Percentiles rank a stretch among this genome's conserved stretches.
Evolutionary conservation across 1,284 basidiomycete genomes (phyloP).

Genomic region (Hemileia vastatrix): DNA sequence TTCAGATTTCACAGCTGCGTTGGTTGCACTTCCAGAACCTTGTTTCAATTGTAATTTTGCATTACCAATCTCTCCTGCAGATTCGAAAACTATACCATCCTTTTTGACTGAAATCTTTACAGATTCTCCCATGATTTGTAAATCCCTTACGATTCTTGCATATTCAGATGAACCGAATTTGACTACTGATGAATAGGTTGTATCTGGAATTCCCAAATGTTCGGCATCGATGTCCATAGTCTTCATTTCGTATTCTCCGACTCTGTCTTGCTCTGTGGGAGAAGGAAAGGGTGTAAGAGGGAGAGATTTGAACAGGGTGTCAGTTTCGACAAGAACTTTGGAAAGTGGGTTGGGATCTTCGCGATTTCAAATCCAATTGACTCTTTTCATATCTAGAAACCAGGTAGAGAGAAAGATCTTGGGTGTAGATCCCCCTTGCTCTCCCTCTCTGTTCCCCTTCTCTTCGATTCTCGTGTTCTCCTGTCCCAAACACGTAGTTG

Average conservation of each 20-base stretch:
- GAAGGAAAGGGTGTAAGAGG: neutral
- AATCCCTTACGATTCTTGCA: constrained; percentile 81
- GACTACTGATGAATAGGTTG: constrained; percentile 88
- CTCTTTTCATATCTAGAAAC: too few relatives aligned
- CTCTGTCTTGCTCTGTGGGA: constrained; percentile 75
- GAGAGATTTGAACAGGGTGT: neutral
- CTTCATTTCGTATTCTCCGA: constrained; percentile 98
- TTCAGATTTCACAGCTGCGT: too few relatives aligned
- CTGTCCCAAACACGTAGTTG: too few relatives aligned
- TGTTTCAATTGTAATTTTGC: constrained; percentile 80
- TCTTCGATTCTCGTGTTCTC: too few relatives aligned
- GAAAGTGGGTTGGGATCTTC: too few relatives aligned
- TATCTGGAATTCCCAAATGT: constrained; percentile 89
- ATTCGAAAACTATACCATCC: constrained; percentile 86
- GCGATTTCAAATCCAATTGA: too few relatives aligned
- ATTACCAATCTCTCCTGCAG: constrained; percentile 88
- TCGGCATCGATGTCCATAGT: constrained; percentile 96
- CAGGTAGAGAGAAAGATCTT: too few relatives aligned
- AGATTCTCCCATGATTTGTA: constrained; percentile 78
- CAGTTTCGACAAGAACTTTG: too few relatives aligned
- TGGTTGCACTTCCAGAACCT: constrained; percentile 44
- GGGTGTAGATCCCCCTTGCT: too few relatives aligned
- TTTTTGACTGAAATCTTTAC: constrained; percentile 93
- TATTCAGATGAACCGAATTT: constrained; percentile 81
- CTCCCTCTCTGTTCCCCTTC: too few relatives aligned